Percentiles rank a stretch among this genome's conserved stretches.
Evolutionary conservation across 495 filamentous ascomycete species (phyloP).

Genomic region (Jackrogersella multiformis): DNA sequence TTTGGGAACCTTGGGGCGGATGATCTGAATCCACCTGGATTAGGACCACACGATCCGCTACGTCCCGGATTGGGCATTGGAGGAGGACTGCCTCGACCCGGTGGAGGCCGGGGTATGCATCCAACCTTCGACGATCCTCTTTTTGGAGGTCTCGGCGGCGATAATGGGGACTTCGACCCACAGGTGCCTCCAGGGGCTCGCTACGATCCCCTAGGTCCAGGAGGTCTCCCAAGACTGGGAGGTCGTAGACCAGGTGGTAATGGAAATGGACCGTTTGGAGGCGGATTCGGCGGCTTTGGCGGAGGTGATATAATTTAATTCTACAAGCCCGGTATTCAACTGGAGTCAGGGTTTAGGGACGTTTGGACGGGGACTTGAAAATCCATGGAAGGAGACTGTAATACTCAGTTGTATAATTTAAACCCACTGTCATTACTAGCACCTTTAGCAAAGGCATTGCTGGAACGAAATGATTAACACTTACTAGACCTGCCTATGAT

Average conservation of each 20-base stretch:
- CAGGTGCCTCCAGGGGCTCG: constrained; percentile 67
- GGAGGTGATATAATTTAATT: constrained; percentile 56
- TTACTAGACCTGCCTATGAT: neutral
- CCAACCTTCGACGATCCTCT: constrained; percentile 94
- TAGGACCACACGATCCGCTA: constrained; percentile 86
- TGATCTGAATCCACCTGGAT: constrained; percentile 86
- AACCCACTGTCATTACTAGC: constrained; percentile 13
- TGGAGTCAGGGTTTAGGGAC: neutral
- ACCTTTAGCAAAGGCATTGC: neutral
- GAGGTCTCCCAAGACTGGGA: constrained; percentile 57
- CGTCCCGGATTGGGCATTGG: constrained; percentile 67
- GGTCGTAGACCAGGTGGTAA: constrained; percentile 47
- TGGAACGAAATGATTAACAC: constrained; percentile 1
- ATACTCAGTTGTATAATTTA: constrained; percentile 13
- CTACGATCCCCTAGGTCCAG: constrained; percentile 87
- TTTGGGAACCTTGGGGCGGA: constrained; percentile 75
- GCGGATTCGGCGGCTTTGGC: constrained; percentile 47
- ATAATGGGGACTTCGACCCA: constrained; percentile 58
- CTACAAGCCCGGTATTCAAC: neutral
- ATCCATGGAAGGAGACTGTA: constrained; percentile 13
- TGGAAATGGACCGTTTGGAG: constrained; percentile 47
- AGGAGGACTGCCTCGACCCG: constrained; percentile 57
- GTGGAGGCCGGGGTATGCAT: constrained; percentile 85
- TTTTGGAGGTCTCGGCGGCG: constrained; percentile 71
- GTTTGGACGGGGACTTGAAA: neutral